Base-by-base conservation (phyloP, 331 rosid genomes). In the Pyrus hybrid region DNA sequence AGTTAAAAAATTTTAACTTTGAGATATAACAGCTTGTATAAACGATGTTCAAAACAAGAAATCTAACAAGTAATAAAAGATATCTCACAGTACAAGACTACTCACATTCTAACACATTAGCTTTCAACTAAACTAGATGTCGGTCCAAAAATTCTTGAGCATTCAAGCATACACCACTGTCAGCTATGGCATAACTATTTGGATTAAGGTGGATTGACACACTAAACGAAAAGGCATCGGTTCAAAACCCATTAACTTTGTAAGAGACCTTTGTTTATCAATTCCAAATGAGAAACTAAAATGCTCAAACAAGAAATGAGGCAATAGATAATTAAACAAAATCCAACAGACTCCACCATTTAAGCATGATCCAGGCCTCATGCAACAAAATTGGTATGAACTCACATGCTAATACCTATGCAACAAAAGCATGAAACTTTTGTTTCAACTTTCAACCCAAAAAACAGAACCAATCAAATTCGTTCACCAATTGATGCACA, bases 311-410 rank as follows among this genome's bases (percentile, higher is more conserved):
- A 62, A 63, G 58, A 60, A 21, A 63, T 65, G 2, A 73, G 23
- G 43, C 49, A 69, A 68, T 18, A 73, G 22, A 43, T 63, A 66
- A 68, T 32, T 43, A 28, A 73, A 16, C n/a, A 30, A 41, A 17
- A 63, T 22, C 1, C 67, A 58, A 30, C 65, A 30, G 49, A 67
- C 79, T 49, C 66, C 64, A 77, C 79, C 69, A 47, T 79, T 53
- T 60, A 68, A 28, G 71, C 74, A 80, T 51, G 69, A 78, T 72
- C 60, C 69, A 43, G 74, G 71, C 77, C 82, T 71, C 77, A 76
- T 7, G 66, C 70, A 76, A 66, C 21, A 63, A 72, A 69, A 64
- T 45, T 56, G 45, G 53, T 3, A 56, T 21, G 28, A 21, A 72
- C 56, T 41, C 29, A 49, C 35, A 37, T 60, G 58, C 76, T 79